Evolutionary conservation across 1,139 yeast genomes (phyloP), one percentile per base, ranked within the genome.

Genomic region (Debaryomycetaceae sp.): DNA sequence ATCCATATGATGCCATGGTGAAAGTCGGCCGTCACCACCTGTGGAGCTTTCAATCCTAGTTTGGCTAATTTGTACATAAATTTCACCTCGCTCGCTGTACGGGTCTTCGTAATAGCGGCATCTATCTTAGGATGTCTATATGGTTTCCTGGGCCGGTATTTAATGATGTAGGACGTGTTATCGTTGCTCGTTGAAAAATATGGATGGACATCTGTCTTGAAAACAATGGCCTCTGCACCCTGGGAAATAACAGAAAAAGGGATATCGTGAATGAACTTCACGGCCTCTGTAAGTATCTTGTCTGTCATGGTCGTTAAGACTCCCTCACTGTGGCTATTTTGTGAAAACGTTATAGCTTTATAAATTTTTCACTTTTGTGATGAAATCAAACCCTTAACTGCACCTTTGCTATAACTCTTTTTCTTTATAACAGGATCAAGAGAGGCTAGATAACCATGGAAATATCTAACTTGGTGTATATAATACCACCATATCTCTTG

Each of bases 221-320:
- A 87, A 2, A 89, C 92, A 17, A 87, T 71, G 0, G 97, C 96
- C 56, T 91, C 98, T 0, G 98, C 97, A n/a, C 98, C 98, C 57
- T 91, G 98, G 0, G 96, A 86, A 2, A 87, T 67, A 33, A 81
- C 70, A 2, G 61, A 54, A 9, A 83, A 51, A 3, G 80, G 77
- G 28, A 81, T 63, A 38, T 73, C 65, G 2, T 75, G 70, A 38
- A 83, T 51, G 41, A 70, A 61, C 5, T 50, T 40, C 43, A 71
- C 60, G 2, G 81, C 81, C 38, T 62, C 58, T 7, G 56, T 59
- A 18, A 76, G 49, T 9, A 73, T 59, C 31, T 52, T 59, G 28
- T 65, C 68, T 11, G 80, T 74, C 81, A 75, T 77, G 26, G 26
- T 22, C 4, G 7, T 22, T 11, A 22, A 22, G 26, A 8, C 26